phyloP scores from a whole-genome alignment of 768 basidiomycete species.

The Chalciporus chontae region DNA sequence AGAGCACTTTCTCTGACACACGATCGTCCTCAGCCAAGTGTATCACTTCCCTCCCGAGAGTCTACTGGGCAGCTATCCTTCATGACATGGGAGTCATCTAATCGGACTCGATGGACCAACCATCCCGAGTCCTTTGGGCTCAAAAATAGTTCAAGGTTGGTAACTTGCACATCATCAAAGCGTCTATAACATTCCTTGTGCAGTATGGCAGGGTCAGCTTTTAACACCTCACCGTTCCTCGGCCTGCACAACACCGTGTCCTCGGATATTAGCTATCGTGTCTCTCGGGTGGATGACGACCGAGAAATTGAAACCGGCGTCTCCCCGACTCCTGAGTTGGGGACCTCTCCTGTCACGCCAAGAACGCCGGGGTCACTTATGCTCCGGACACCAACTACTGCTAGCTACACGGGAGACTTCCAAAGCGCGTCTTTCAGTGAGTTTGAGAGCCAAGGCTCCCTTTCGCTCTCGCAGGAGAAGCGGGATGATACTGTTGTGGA shows the following conservation, averaged over 20 bases:
- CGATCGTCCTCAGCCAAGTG: slow-evolving; percentile 15
- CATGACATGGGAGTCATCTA: slow-evolving; percentile 24
- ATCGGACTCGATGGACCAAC: slow-evolving; percentile 21
- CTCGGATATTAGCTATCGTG: slow-evolving; percentile 16
- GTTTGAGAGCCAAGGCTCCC: slow-evolving; percentile 19
- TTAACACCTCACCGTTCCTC: slow-evolving; percentile 14
- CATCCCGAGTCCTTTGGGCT: slow-evolving; percentile 12
- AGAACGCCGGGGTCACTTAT: slow-evolving; percentile 46
- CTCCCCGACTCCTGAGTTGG: slow-evolving; percentile 44
- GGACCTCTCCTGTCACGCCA: slow-evolving; percentile 47
- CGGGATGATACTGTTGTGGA: slow-evolving; percentile 47
- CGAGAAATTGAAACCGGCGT: slow-evolving; percentile 38
- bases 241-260: slow-evolving; percentile 9
- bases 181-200: slow-evolving; percentile 5
- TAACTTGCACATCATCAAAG: neutral
- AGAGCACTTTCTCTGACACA: slow-evolving; percentile 31
- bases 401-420: slow-evolving; percentile 33
- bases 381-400: slow-evolving; percentile 47
- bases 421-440: slow-evolving; percentile 27
- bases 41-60: slow-evolving; percentile 22
- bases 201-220: slow-evolving; percentile 12
- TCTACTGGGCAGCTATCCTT: slow-evolving; percentile 28
- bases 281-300: slow-evolving; percentile 20
- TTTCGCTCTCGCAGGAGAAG: slow-evolving; percentile 20
- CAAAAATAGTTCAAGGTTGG: slow-evolving; percentile 15